Conservation (phyloP, 78 protist genomes). For the Guillardia theta region DNA sequence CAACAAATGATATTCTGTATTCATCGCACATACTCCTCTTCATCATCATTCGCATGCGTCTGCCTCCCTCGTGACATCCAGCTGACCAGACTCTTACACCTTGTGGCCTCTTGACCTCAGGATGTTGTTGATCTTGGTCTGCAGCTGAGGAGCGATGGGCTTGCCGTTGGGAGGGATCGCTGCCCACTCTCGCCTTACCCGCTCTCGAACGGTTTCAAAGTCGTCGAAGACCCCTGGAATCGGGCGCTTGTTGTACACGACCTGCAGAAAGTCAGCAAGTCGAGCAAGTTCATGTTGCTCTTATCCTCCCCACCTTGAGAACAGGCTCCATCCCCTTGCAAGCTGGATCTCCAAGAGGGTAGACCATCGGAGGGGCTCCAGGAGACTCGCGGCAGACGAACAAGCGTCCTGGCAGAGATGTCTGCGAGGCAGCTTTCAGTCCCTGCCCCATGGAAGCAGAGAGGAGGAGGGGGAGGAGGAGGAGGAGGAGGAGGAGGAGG, state of each 20-base stretch:
- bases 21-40: no score
- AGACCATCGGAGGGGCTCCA: background rate
- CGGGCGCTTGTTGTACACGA: constrained; percentile 35
- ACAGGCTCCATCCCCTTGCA: background rate
- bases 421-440: no score
- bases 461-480: background rate
- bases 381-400: background rate
- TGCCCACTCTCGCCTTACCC: background rate
- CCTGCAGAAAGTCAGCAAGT: background rate
- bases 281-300: no score
- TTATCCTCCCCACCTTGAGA: no score
- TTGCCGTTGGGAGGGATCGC: background rate
- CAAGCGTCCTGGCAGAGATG: background rate
- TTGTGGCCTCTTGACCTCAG: background rate
- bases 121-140: background rate
- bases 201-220: background rate
- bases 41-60: no score
- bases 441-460: background rate
- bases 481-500: background rate
- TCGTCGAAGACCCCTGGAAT: background rate
- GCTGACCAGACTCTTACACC: background rate
- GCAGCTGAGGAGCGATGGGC: constrained; percentile 3
- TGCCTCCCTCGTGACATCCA: no score
- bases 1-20: no score
- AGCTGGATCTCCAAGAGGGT: background rate